Evolutionary conservation across 2,329 filamentous ascomycete species (phyloP), one percentile per base, ranked within the genome.

Genomic region (Anisogramma anomala): DNA sequence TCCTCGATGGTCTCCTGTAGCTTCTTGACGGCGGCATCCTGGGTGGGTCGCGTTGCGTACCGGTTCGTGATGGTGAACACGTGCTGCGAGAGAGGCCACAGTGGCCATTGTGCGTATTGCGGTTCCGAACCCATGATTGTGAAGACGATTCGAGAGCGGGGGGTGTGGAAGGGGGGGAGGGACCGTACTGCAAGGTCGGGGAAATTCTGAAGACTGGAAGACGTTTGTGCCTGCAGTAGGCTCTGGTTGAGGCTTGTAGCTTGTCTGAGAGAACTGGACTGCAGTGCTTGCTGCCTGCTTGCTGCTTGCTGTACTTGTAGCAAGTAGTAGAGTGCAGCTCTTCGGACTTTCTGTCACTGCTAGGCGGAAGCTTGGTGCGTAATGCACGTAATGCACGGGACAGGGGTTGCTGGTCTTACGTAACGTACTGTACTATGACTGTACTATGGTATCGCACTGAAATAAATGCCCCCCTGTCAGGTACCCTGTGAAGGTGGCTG

Each of bases 21-120:
- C 47, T 71, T 70, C 64, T 84, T 83, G 51, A 80, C 71, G 28
- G 84, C 77, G 42, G 73, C 64, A 63, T 88, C 77, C 63, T 88
- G 84, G 45, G 72, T 63, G 43, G 66, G 51, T 58, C 73, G 72
- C 46, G 78, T 65, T 53, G 84, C 77, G 52, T 83, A 81, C 52
- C 82, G 77, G 63, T 88, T 88, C 58, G 83, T 86, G 66, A 91
- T 74, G 58, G 81, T 81, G 68, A 91, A 91, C 64, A 91, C 84
- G 60, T 87, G 79, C 68, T 91, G 84, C 48, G 83, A 76, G 55
- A 93, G 74, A 53, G 83, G 75, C 59, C 91, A 77, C 63, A 86
- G 71, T 48, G 85, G 84, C 68, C 82, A 89, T 65, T 85, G 84
- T 55, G 82, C 80, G 66, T 88, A 88, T 63, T 87, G 84, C 52